Conservation (phyloP, 2,329 filamentous ascomycete species). For the Grosmannia clavigera region DNA sequence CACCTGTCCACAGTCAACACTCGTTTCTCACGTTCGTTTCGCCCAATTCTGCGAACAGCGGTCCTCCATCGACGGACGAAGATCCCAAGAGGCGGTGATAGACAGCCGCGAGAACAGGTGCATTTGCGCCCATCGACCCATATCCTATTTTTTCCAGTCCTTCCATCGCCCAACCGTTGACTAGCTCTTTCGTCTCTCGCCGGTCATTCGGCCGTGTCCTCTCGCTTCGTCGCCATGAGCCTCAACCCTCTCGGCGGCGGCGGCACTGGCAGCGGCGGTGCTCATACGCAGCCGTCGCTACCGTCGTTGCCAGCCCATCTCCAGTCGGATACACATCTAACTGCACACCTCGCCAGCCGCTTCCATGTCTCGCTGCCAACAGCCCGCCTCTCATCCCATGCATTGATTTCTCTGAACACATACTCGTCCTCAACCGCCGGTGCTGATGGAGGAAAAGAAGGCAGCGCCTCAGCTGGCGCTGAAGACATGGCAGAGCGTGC, state of each 20-base stretch:
- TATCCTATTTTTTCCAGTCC: not conserved
- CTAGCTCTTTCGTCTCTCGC: not conserved
- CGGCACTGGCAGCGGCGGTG: conserved; percentile 38
- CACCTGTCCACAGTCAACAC: not conserved
- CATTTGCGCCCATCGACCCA: not conserved
- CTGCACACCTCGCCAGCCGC: conserved; percentile 70
- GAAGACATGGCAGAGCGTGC: conserved; percentile 85
- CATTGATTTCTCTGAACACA: conserved; percentile 84
- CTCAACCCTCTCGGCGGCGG: conserved; percentile 33
- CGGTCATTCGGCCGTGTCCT: not conserved
- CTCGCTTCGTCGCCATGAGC: conserved; percentile 34
- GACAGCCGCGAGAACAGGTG: not conserved
- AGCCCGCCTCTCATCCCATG: conserved; percentile 80
- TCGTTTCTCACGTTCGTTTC: not conserved
- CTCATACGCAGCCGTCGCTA: conserved; percentile 74
- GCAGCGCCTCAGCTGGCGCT: conserved; percentile 81
- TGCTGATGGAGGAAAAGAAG: conserved; percentile 80
- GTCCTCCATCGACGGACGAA: not conserved
- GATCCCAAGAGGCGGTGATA: not conserved
- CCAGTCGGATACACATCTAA: conserved; percentile 54
- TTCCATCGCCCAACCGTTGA: not conserved
- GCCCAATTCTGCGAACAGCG: not conserved
- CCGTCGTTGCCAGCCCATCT: conserved; percentile 76
- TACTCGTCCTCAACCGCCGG: conserved; percentile 83
- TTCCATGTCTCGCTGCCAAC: conserved; percentile 89